Percentiles rank a stretch among this genome's conserved stretches.
These are phyloP conservation scores for Trichothecium sympodiale DNA, from an alignment of 2,329 filamentous ascomycete species.

Conservation along the genomic window DNA sequence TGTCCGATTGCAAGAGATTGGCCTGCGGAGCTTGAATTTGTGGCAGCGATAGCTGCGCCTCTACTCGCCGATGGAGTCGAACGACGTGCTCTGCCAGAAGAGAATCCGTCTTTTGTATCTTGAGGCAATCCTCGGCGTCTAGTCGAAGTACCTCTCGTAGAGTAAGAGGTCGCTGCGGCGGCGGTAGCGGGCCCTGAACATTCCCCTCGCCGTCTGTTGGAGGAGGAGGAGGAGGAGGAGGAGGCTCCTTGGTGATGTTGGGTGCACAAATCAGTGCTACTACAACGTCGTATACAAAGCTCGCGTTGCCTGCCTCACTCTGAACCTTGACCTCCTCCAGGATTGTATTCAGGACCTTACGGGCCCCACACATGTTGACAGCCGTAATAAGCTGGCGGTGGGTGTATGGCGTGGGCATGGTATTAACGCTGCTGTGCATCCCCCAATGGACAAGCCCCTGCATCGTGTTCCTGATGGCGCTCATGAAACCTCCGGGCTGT, in stretches of 20 bases:
- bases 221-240: slow-evolving; percentile 15
- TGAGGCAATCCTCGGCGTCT: slow-evolving; percentile 46
- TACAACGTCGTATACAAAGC: slow-evolving; percentile 55
- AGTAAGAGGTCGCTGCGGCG: slow-evolving; percentile 37
- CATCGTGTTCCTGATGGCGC: slow-evolving; percentile 48
- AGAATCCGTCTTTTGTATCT: slow-evolving; percentile 44
- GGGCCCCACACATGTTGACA: slow-evolving; percentile 50
- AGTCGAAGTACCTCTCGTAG: slow-evolving; percentile 49
- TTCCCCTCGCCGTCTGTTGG: slow-evolving; percentile 23
- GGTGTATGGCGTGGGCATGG: slow-evolving; percentile 55
- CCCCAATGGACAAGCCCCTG: slow-evolving; percentile 57
- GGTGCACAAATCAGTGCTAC: slow-evolving; percentile 60
- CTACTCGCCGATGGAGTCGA: slow-evolving; percentile 51
- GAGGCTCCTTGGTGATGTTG: slow-evolving; percentile 35
- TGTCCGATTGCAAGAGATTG: slow-evolving; percentile 12
- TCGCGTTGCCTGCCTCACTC: slow-evolving; percentile 45
- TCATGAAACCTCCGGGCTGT: slow-evolving; percentile 37
- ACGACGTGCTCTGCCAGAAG: slow-evolving; percentile 49
- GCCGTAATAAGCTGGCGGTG: slow-evolving; percentile 58
- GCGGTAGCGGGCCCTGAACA: slow-evolving; percentile 12
- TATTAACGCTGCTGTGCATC: slow-evolving; percentile 40
- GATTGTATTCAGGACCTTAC: slow-evolving; percentile 47
- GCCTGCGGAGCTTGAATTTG: slow-evolving; percentile 8
- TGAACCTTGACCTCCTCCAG: slow-evolving; percentile 57
- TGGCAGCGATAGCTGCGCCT: slow-evolving; percentile 46